Base-by-base conservation (phyloP, 202 grass and related monocot species). In the Eragrostis tef region DNA sequence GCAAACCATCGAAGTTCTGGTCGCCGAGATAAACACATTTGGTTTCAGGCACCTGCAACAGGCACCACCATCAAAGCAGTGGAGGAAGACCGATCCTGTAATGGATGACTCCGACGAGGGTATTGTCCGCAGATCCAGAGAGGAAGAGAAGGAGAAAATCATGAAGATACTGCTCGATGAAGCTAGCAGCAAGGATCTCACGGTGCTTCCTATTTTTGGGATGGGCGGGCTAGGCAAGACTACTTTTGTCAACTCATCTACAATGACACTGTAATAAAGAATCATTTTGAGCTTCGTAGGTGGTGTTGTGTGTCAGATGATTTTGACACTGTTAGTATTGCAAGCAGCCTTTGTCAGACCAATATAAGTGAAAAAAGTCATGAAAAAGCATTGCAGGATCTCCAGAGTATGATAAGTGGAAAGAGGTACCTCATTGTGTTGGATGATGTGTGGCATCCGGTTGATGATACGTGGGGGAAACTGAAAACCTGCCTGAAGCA, bases 231-330 rank as follows among this genome's bases (percentile, higher is more conserved):
- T 86, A 12, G 87, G 79, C 0, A 89, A 89, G 47, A 89, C 83
- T 2, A 83, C 87, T 0, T 63, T 89, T 15, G 83, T 67, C 78
- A 89, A 0, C 58, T 86, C 0, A 49, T 73, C 0, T 89, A 69
- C 41, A 86, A 90, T 19, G 73, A 86, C 3, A 57, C 24, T 25
- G 16, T 0, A 24, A 11, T 86, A 0, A 17, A 79, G 16, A 11
- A 64, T 3, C 2, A 83, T 53, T 86, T 89, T 7, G 21, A 46
- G 2, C 43, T 86, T 9, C 54, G 2, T 1, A 29, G 51, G 53
- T 86, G 87, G 87, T 53, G 81, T 15, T 89, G 83, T 63, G 71
- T 89, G 8, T 89, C 83, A 10, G 79, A 83, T 21, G 72, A 89
- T 29, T 86, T 82, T 59, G 39, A 79, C 36, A 11, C 68, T 5